Evolutionary conservation across 805 yeast species (phyloP).

Genomic region (Saccharomycopsis oosterbeekiorum): DNA sequence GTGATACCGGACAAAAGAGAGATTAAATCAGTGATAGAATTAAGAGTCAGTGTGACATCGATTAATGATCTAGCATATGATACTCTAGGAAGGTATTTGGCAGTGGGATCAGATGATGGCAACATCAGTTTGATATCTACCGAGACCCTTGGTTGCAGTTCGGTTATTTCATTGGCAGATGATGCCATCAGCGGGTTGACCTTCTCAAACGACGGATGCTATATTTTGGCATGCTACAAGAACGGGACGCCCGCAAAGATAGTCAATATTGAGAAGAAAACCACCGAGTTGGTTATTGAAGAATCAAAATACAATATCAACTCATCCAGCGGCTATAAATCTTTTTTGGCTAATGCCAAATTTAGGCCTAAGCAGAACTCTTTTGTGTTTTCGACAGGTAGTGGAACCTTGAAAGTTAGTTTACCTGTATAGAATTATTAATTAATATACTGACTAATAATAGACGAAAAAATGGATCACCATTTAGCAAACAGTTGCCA

Average conservation of each 20-base stretch:
- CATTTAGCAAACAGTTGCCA: too few relatives aligned
- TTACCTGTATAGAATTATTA: not conserved
- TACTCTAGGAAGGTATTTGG: conserved; percentile 6
- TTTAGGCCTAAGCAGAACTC: conserved; percentile 10
- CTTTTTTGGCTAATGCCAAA: conserved; percentile 2
- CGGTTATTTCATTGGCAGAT: conserved; percentile 9
- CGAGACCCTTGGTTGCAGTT: conserved; percentile 11
- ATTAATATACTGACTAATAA: not conserved
- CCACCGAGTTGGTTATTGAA: conserved; percentile 1
- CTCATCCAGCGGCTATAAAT: not conserved
- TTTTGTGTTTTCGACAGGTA: conserved; percentile 5
- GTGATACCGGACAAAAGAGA: not conserved
- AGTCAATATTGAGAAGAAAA: conserved; percentile 2
- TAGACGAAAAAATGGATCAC: not conserved
- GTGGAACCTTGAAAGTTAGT: conserved; percentile 3
- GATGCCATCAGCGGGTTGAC: conserved; percentile 10
- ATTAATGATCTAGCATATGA: conserved; percentile 11
- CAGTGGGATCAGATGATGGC: conserved; percentile 12
- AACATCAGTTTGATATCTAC: conserved; percentile 9
- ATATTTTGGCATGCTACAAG: conserved; percentile 8
- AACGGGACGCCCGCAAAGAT: conserved; percentile 7
- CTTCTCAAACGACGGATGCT: conserved; percentile 10
- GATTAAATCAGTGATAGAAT: not conserved
- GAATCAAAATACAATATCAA: conserved; percentile 1
- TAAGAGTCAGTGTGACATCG: conserved; percentile 8